Base-by-base conservation (phyloP, 495 filamentous ascomycete genomes). In the Penicillium pulvis region DNA sequence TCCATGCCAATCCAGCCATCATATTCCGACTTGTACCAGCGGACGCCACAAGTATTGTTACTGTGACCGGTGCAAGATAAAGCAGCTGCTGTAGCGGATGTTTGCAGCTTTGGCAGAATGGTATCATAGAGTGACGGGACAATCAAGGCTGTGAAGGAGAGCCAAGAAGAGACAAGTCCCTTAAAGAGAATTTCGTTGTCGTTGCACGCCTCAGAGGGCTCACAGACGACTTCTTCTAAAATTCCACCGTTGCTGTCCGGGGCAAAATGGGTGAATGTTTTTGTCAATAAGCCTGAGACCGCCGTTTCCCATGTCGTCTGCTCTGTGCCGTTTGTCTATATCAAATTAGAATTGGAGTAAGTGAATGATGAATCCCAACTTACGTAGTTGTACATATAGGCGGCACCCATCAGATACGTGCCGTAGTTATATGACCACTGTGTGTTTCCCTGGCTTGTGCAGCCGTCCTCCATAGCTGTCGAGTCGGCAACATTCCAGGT, bases 161-260 rank as follows among this genome's bases (percentile, higher is more conserved):
- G 83, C 88, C 90, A 93, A 6, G 87, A 82, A 7, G 87, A 76
- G 8, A 92, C 77, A 61, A 91, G 89, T 5, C 88, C 89, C 67
- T 93, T 93, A 82, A 95, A 94, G 24, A 85, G 84, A 51, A 86
- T 84, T 65, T 91, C 87, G 71, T 93, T 90, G 53, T 82, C 66
- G 69, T 87, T 77, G 73, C 89, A 92, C 50, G 76, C 79, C 44
- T 71, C 74, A 16, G 66, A 64, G 0, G 73, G 66, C 63, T 93
- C 90, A 75, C 88, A 92, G 48, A 83, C 77, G n/a, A 83, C 78
- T 68, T 91, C 89, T 66, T 87, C 76, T 70, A 88, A 71, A 55
- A 79, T 73, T 33, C 59, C 60, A 23, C 64, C 64, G 51, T 74
- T 73, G 19, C 77, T 64, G 68, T 74, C 75, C 65, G 87, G 89